Evolutionary conservation across 495 filamentous ascomycete genomes (phyloP).

Genomic region (Xylaria grammica): DNA sequence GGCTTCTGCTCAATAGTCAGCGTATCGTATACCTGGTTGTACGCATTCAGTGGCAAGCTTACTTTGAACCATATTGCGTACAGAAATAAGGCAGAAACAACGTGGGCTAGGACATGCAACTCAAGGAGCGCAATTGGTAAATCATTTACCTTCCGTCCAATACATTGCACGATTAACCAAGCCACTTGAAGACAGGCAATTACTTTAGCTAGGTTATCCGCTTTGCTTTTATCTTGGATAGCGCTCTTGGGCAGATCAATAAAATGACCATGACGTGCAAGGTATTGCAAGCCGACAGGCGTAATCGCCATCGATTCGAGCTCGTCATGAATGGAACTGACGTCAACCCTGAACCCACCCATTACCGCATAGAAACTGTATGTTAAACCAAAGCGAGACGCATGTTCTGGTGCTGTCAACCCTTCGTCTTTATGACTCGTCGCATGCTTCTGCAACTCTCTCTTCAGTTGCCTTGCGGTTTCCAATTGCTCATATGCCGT

Average conservation of each 20-base stretch:
- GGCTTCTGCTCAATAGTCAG: not conserved
- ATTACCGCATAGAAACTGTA: not conserved
- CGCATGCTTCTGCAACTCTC: not conserved
- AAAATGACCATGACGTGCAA: not conserved
- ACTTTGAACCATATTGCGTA: slow-evolving; percentile 30
- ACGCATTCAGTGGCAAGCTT: not conserved
- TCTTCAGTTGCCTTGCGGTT: not conserved
- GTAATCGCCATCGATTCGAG: not conserved
- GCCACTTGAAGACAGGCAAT: not conserved
- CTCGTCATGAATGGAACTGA: not conserved
- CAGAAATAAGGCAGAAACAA: slow-evolving; percentile 24
- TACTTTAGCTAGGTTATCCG: not conserved
- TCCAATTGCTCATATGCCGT: not conserved
- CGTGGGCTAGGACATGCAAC: slow-evolving; percentile 28
- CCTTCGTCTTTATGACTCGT: not conserved
- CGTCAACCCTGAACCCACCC: not conserved
- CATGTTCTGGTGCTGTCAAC: too few species aligned
- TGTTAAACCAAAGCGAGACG: not conserved
- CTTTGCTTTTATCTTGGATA: not conserved
- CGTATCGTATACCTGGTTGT: not conserved
- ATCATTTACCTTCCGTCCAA: slow-evolving; percentile 7
- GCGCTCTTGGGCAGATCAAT: not conserved
- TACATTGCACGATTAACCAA: slow-evolving; percentile 15
- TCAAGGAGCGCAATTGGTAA: slow-evolving; percentile 30
- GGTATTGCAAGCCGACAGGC: not conserved